Base-by-base conservation (phyloP, 164 flowering plant species). In the Sedum album region DNA sequence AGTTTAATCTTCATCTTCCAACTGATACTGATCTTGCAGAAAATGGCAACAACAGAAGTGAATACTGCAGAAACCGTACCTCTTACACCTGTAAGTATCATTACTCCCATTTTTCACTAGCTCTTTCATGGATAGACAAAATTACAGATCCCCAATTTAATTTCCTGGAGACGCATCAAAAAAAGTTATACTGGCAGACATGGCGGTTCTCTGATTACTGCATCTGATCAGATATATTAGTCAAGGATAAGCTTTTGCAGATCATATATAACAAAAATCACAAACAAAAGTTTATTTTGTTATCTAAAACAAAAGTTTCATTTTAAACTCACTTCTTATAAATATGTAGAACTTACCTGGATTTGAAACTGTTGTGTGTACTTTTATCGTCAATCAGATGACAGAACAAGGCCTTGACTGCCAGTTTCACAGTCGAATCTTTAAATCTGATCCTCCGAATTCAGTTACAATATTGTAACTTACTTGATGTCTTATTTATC, bases 21-120 rank as follows among this genome's bases (percentile, higher is more conserved):
- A 14, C 11, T 23, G 28, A 4, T 0, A 53, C 60, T 53, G 3
- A 55, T 55, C 61, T 55, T 26, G 30, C 8, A 14, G 33, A 15
- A 57, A 57, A 57, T 57, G 62, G 62, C 62, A 4, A 57, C 62
- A 13, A 57, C 62, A 26, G 62, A 57, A 57, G 33, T 57, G 62
- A 33, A 57, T 28, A 28, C 62, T 57, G 62, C 62, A 57, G 62
- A 57, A 57, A 30, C 62, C 31, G 14, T 4, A 57, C 62, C 62
- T 28, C 62, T 57, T 28, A 57, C 62, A 57, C 31, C 62, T 5
- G 62, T 57, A 57, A 26, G 62, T 57, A 28, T 57, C 1, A 57
- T 57, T 33, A 57, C n/a, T 57, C 5, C 2, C 33, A 26, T 57
- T 57, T 28, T 28, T 6, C 18, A 1, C 6, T 44, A 44, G 48